Evolutionary conservation across 129 eudicot genomes (phyloP), one percentile per base, ranked within the genome.

Genomic region (Flaveria sonorensis): DNA sequence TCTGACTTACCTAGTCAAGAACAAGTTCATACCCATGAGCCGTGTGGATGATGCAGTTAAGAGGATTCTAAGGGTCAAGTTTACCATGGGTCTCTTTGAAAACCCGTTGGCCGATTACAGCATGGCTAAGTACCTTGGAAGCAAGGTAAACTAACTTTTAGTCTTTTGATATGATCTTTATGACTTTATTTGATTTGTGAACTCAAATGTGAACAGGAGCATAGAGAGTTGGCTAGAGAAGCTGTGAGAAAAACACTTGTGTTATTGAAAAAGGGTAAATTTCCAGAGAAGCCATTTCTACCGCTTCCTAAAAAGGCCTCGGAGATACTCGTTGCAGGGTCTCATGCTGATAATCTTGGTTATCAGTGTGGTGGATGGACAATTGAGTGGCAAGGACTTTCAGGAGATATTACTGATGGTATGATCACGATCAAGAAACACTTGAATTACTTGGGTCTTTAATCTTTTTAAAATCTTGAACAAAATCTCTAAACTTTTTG

Each of bases 281-380:
- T 80, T 56, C 73, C 75, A 0, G 73, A 82, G 68, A 59, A 70
- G 39, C 96, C 93, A 36, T 53, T 92, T 84, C 56, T 90, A 13
- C 96, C 98, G 0, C 92, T 92, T 62, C 84, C 92, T 46, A 90
- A 92, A 73, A 86, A 81, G 51, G 85, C 93, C 19, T 47, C 81
- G 8, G 86, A 83, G 85, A 83, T 92, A 76, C 90, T 92, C 4
- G 96, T 92, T 46, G 92, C 96, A 4, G 96, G 98, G 13, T 77
- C 82, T 10, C 93, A 92, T 32, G 96, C 97, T 1, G 79, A 92
- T 85, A 84, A 89, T 68, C 81, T 92, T 48, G 97, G 97, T 45
- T 66, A 92, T 57, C 97, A 92, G n/a, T 92, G 96, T 65, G 96
- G 97, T 28, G 97, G 97, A 56, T 92, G 98, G 98, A 89, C 98